A percentile compares a stretch with the other conserved stretches of the same genome.
Evolutionary conservation across 805 yeast species (phyloP).

Genomic region (Sugiyamaella americana): DNA sequence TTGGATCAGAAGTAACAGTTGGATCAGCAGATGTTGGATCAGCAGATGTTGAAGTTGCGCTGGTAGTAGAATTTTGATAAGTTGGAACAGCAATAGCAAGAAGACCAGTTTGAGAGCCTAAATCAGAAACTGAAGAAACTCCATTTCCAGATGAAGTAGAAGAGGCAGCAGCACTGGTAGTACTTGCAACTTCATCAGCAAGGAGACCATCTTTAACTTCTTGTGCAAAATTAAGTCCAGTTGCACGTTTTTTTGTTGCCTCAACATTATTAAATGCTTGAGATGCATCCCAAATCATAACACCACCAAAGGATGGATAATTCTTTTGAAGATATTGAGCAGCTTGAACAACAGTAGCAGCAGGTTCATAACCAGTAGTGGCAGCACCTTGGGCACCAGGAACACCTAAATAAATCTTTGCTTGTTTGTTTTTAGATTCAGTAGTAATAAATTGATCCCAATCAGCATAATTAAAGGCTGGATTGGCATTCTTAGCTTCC

Average conservation of each 20-base stretch:
- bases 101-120: conserved; percentile 10
- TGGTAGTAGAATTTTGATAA: conserved; percentile 5
- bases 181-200: conserved; percentile 22
- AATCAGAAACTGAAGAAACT: conserved; percentile 13
- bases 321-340: conserved; percentile 25
- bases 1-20: neutral
- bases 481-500: neutral
- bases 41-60: neutral
- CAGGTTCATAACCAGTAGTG: conserved; percentile 43
- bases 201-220: neutral
- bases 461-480: conserved; percentile 38
- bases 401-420: conserved; percentile 55
- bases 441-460: conserved; percentile 48
- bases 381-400: conserved; percentile 54
- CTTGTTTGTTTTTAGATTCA: conserved; percentile 44
- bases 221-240: neutral
- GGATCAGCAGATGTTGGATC: neutral
- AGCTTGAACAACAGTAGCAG: conserved; percentile 21
- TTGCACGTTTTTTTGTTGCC: neutral
- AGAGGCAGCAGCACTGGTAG: conserved; percentile 17
- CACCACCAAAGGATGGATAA: conserved; percentile 49
- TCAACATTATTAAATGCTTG: conserved; percentile 7
- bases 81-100: conserved; percentile 14
- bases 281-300: conserved; percentile 83
- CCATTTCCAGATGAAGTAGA: conserved; percentile 16